Evolutionary conservation across 306 rosid genomes (phyloP), one percentile per base, ranked within the genome.

Genomic region (Senna tora): DNA sequence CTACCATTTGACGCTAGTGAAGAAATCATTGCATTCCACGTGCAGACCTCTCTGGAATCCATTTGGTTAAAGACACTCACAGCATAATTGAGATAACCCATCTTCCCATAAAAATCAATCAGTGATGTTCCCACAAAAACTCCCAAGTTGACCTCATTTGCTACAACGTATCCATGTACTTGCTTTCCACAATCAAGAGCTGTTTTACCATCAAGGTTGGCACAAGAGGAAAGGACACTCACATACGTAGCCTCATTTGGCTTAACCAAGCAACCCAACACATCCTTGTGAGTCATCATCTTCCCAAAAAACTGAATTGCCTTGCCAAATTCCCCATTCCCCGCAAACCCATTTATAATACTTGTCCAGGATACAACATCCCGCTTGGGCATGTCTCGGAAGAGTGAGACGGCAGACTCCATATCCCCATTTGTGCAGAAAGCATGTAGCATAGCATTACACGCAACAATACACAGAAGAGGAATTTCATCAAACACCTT

Each of bases 21-120:
- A 65, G 90, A 84, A 64, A 93, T 85, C 96, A 93, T 90, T 30
- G 89, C 93, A 76, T 90, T 93, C 97, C 96, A 90, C 59, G 88
- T 73, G 73, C 96, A 93, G 12, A 84, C 84, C 75, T 84, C 84
- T 74, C 64, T 90, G 28, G 59, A 50, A 19, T 11, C 65, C 86
- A 84, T 80, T 34, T 30, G 43, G 66, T 75, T 32, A 33, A 89
- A 90, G 19, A 89, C 74, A 79, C 60, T 84, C 36, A 32, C 46
- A 7, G 87, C 82, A 65, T 69, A 69, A 30, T 28, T 76, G 46
- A 89, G 73, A 47, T 78, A 78, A 45, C 98, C 96, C 77, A 75
- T 84, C 81, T 93, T 90, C 61, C 96, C 92, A 79, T 93, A 93
- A 71, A 88, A 70, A 83, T 90, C 75, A 32, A 87, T 60, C 77